Base-by-base conservation (phyloP, 345 rosid genomes). In the Brassica juncea region DNA sequence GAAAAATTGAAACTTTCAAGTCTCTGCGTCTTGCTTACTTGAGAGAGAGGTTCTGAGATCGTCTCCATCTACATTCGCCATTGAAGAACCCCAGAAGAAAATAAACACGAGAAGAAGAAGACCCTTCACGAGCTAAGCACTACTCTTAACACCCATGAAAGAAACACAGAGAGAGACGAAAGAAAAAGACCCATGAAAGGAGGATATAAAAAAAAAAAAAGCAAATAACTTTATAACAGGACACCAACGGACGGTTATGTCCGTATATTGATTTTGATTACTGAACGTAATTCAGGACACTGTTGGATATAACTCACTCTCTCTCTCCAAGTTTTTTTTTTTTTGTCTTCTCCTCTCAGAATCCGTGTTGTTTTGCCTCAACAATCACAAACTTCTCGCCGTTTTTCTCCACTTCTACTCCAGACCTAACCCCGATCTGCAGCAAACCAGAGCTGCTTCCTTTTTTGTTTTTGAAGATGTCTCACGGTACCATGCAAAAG, bases 101-200 rank as follows among this genome's bases (percentile, higher is more conserved):
- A 8, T 14, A 37, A 47, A 14, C 27, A 59, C 62, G 77, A 73
- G 47, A 71, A 74, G 31, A 25, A 28, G 42, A 28, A 32, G 32
- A 39, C 35, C 11, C 68, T 71, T 68, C 64, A 80, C 77, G 85
- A 62, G 72, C 67, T 65, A 71, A 65, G 77, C 76, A 68, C 85
- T 73, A 42, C 2, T 42, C 62, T 71, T 64, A 70, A 84, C 72
- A 49, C 85, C 86, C 90, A 88, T 87, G 83, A 74, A 84, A 62
- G 88, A 84, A 76, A 68, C 81, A 72, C 75, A 16, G 77, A 82
- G 66, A 68, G 73, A 82, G 72, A 66, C 59, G 74, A 66, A 64
- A 58, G 70, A 35, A 74, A 70, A 37, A 70, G 67, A 71, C 84
- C 86, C 94, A 86, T 86, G 83, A 81, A 88, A 52, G 87, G 84